These are phyloP conservation scores for Daldinia sp. DNA, from an alignment of 2,329 filamentous ascomycete genomes.

Conservation along the genomic window DNA sequence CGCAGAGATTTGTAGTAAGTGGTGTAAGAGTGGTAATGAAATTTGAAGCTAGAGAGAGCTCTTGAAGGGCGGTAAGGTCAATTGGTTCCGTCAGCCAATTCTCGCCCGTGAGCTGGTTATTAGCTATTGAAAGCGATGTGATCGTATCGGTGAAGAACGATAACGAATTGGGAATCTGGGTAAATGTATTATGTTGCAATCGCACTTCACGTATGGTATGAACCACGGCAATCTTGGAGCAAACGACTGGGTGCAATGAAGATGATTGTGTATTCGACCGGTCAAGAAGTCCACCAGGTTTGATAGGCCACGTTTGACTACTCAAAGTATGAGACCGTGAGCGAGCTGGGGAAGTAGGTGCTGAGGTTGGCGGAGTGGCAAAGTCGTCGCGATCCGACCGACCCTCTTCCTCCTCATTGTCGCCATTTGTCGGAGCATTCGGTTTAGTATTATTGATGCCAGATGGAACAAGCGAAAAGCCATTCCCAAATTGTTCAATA, in stretches of 20 bases:
- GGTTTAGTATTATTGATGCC: not conserved
- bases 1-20: constrained; percentile 71
- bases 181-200: constrained; percentile 80
- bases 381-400: constrained; percentile 64
- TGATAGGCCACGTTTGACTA: constrained; percentile 62
- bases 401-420: constrained; percentile 52
- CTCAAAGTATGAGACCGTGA: constrained; percentile 58
- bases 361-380: constrained; percentile 65
- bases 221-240: constrained; percentile 61
- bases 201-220: constrained; percentile 66
- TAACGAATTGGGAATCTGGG: constrained; percentile 73
- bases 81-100: constrained; percentile 72
- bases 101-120: constrained; percentile 74
- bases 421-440: constrained; percentile 42
- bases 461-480: constrained; percentile 20
- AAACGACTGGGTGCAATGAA: constrained; percentile 65
- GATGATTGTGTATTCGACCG: constrained; percentile 72
- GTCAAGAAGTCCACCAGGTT: constrained; percentile 71
- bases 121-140: constrained; percentile 74
- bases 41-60: constrained; percentile 79
- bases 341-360: constrained; percentile 58
- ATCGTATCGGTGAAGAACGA: constrained; percentile 76
- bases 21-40: constrained; percentile 75
- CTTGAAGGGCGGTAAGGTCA: constrained; percentile 75
- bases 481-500: constrained; percentile 41